Evolutionary conservation across 2,329 filamentous ascomycete genomes (phyloP), one percentile per base, ranked within the genome.

Genomic region (Trichophyton verrucosum): DNA sequence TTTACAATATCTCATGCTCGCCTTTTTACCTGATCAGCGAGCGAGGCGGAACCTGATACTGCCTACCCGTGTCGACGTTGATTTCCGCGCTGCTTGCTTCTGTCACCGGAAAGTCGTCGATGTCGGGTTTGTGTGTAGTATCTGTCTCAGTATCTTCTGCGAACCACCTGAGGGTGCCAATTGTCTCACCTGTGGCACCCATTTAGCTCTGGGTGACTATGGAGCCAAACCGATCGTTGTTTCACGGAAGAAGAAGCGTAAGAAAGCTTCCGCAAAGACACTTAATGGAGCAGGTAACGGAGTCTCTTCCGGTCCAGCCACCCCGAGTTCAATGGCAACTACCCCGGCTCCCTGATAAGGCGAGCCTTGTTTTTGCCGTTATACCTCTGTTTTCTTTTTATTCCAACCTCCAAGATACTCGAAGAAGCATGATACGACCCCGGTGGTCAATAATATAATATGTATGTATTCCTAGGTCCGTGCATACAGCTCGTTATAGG

Each of bases 81-180:
- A 99, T 75, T 99, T 99, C 72, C 85, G 94, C 49, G 92, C 95
- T n/a, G 94, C 94, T 2, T 99, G 94, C 72, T 99, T 99, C 76
- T 99, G 94, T 72, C 94, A 99, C 75, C 82, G 92, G 58, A 84
- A 84, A 40, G 90, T 97, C 20, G 87, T 99, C 49, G 90, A 96
- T 74, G 84, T 91, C 1, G 94, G 91, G 7, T 99, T 89, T 71
- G 92, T 99, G 42, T 99, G 94, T 78, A 95, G 89, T 63, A 91
- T 99, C 67, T 99, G 94, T 71, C 78, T 99, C 51, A 95, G 89
- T 73, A 99, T 95, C 68, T 96, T 95, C 72, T 96, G 91, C 75
- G 78, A 82, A 51, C 80, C 82, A 30, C 77, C 82, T 1, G 77
- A 80, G 63, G 82, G 83, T 58, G 84, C 83, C 1, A 82, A 86